Base-by-base conservation (phyloP, 495 filamentous ascomycete species). In the Hyphodiscus hymeniophilus region DNA sequence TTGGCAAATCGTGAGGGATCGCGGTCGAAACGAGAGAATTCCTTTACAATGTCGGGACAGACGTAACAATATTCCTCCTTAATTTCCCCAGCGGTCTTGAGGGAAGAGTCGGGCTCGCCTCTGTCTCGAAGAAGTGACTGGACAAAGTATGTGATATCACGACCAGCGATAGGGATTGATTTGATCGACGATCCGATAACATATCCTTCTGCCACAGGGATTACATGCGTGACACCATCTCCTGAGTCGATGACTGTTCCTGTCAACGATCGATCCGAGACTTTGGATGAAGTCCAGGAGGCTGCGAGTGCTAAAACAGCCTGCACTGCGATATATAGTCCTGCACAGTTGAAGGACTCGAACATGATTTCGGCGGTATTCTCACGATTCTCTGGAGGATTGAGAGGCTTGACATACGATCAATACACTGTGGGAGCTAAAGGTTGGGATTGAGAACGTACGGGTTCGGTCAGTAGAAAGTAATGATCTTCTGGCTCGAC, bases 281-380 rank as follows among this genome's bases (percentile, higher is more conserved):
- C 91, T 75, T 96, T 98, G 20, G 89, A 91, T 33, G 88, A 95
- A 18, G 94, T 97, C 92, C 94, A 98, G 13, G 91, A 96, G 6
- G 92, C 92, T 26, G 92, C 92, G 28, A 98, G 80, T 12, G 92
- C 92, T 42, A 98, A 82, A 17, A 98, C 92, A 12, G 92, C 92
- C 69, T 98, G 92, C 8, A 98, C 92, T 34, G 94, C 92, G 58
- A 98, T 98, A 68, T 98, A 98, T 32, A 98, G 83, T 66, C 92
- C 92, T 47, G 92, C 90, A 68, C 92, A 97, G 66, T 98, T 98
- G 74, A 97, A 98, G 15, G 91, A 95, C 62, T 98, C 92, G 70
- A 98, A 98, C 84, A 98, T 95, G 67, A 98, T 97, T 65, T 98
- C 92, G 65, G 92, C 92, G 17, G 92, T 97, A 65, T 96, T 96